phyloP scores from a whole-genome alignment of 2,329 filamentous ascomycete species.

The Cercospora janseana region DNA sequence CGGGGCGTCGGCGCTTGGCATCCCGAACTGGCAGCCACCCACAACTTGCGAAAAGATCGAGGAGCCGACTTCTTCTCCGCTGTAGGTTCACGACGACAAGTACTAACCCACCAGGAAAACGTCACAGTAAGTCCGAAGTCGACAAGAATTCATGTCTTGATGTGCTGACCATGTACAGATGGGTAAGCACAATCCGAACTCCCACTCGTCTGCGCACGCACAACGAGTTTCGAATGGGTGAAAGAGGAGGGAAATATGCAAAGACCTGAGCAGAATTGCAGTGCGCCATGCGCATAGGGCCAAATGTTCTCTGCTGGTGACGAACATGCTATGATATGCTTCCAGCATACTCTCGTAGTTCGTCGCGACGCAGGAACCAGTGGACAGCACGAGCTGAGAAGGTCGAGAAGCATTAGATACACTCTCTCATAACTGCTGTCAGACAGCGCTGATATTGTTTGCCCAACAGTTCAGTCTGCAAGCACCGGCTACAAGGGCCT shows the following conservation, averaged over 20 bases:
- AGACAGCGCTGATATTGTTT: slow-evolving; percentile 34
- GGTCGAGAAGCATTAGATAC: slow-evolving; percentile 15
- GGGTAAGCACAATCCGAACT: slow-evolving; percentile 52
- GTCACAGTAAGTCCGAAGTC: slow-evolving; percentile 32
- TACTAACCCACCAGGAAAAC: slow-evolving; percentile 25
- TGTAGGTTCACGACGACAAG: slow-evolving; percentile 16
- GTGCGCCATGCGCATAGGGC: slow-evolving; percentile 8
- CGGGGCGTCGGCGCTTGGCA: slow-evolving; percentile 2
- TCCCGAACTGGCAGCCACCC: slow-evolving; percentile 4
- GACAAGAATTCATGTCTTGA: not conserved
- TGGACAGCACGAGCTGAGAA: slow-evolving; percentile 15
- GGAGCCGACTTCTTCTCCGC: not conserved
- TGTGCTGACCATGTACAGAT: slow-evolving; percentile 50
- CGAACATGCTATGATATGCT: too few relatives aligned
- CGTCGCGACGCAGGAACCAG: not conserved
- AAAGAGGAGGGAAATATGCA: slow-evolving; percentile 30
- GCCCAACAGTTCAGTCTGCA: slow-evolving; percentile 62
- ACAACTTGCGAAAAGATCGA: slow-evolving; percentile 12
- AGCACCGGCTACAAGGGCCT: slow-evolving; percentile 55
- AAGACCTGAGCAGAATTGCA: slow-evolving; percentile 17
- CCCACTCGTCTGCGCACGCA: slow-evolving; percentile 19
- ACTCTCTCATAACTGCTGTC: slow-evolving; percentile 4
- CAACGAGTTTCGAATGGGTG: slow-evolving; percentile 25
- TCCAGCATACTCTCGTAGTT: not conserved
- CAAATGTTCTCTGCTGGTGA: not conserved